These are phyloP conservation scores for Anisodus acutangulus DNA, from an alignment of 257 asterid genomes.

Conservation along the genomic window DNA sequence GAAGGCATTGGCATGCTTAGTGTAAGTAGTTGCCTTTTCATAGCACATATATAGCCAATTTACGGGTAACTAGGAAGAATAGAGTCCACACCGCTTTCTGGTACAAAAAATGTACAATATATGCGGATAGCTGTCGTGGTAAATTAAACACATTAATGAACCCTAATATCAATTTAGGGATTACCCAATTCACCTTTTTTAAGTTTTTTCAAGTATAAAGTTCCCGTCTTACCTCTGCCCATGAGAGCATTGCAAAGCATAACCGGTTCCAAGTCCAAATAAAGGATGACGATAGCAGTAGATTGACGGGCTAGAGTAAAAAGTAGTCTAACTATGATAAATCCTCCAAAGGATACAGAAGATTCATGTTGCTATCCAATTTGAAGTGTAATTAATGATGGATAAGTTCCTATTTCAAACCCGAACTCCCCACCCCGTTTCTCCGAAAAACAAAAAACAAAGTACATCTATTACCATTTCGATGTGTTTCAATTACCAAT, in stretches of 20 bases:
- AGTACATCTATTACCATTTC: not conserved
- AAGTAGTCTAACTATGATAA: not conserved
- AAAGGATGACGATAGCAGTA: not conserved
- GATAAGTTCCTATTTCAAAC: not conserved
- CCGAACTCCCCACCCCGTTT: not conserved
- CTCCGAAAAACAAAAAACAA: not conserved
- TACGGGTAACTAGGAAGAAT: not conserved
- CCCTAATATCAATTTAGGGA: not conserved
- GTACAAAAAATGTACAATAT: not conserved
- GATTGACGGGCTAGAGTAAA: not conserved
- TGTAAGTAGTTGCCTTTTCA: not conserved
- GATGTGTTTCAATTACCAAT: not conserved
- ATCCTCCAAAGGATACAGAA: not conserved
- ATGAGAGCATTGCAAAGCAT: not conserved
- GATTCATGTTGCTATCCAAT: not conserved
- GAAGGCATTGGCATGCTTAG: not conserved
- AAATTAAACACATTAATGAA: not conserved
- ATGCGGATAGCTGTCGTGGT: not conserved
- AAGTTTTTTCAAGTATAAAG: not conserved
- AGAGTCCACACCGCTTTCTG: not conserved
- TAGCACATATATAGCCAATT: not conserved
- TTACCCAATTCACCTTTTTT: not conserved
- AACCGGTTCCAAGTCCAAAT: not conserved
- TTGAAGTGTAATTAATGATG: conserved; percentile 14
- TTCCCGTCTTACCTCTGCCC: not conserved